Evolutionary conservation across 805 yeast species (phyloP).

Genomic region (Lipomyces yamanashiensis): DNA sequence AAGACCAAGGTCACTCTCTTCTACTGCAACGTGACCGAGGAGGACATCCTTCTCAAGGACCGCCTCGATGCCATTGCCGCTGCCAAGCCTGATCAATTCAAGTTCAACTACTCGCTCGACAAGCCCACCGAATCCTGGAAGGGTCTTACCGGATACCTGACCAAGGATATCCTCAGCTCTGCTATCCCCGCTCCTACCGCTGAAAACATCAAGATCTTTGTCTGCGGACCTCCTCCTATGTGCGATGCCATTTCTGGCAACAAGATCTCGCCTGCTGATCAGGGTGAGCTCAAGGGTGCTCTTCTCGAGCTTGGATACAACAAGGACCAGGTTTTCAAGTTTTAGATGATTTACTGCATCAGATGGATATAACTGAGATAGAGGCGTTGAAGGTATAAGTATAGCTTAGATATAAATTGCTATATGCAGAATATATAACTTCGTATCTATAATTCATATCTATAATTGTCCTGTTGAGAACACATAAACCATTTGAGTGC

Average conservation of each 20-base stretch:
- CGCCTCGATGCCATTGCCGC: slow-evolving; percentile 72
- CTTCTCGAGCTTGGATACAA: slow-evolving; percentile 86
- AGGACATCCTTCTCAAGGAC: slow-evolving; percentile 79
- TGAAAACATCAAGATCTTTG: slow-evolving; percentile 73
- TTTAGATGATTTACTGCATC: slow-evolving; percentile 20
- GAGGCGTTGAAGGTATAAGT: too few relatives aligned
- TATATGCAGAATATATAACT: too few relatives aligned
- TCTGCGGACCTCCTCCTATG: slow-evolving; percentile 95
- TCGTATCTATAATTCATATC: too few relatives aligned
- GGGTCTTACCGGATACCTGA: slow-evolving; percentile 74
- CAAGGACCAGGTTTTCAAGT: slow-evolving; percentile 84
- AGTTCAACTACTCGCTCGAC: slow-evolving; percentile 80
- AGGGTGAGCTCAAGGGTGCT: slow-evolving; percentile 91
- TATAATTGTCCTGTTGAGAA: too few relatives aligned
- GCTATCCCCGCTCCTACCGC: slow-evolving; percentile 67
- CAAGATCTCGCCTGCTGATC: slow-evolving; percentile 85
- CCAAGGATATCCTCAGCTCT: slow-evolving; percentile 69
- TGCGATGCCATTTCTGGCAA: slow-evolving; percentile 85
- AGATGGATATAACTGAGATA: not conserved
- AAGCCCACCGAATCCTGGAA: slow-evolving; percentile 51
- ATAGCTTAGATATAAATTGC: too few relatives aligned
- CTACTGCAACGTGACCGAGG: slow-evolving; percentile 77
- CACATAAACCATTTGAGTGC: too few relatives aligned
- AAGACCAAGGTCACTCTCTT: slow-evolving; percentile 83
- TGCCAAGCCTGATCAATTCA: slow-evolving; percentile 76